Evolutionary conservation across 2,329 filamentous ascomycete species (phyloP), one percentile per base, ranked within the genome.

Genomic region (Arachnomyces sp.): DNA sequence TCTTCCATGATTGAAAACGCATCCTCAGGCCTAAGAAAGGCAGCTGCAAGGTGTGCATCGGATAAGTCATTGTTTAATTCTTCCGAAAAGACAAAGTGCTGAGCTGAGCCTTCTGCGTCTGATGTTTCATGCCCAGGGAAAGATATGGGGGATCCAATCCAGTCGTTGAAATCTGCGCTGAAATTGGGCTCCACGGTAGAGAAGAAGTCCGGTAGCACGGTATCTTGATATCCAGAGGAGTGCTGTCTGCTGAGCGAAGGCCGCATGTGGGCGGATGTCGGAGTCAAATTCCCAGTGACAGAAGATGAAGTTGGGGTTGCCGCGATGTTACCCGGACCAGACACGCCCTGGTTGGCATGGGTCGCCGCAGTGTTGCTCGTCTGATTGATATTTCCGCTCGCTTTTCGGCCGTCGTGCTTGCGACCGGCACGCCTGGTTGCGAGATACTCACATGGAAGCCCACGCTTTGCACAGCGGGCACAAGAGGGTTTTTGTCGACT

Each of bases 371-470:
- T 25, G 20, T 25, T 25, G 5, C 20, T 25, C 9, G 20, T 25
- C 5, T 5, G 5, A 9, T 25, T 25, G 5, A 9, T 25, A 25
- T 25, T 9, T 5, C 20, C 9, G 20, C 20, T 5, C 9, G 20
- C 5, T 5, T 5, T 5, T 25, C 20, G 20, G 20, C 20, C 9
- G 20, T 47, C 47, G 7, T 41, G 51, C 30, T 47, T 50, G 9
- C 56, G 48, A 2, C 56, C 56, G 11, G 49, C 48, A 20, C 56
- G 49, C 46, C 52, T 59, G 2, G 55, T 55, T 17, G 48, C 47
- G 36, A 59, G 44, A 44, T 63, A 65, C 30, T 58, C 46, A 43
- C 61, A 64, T 4, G 42, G 29, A 8, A 53, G 43, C 17, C 49
- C 51, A 34, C 56, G 47, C 30, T 51, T 56, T 28, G 45, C 43